Percentiles rank a stretch among this genome's conserved stretches.
These are phyloP conservation scores for Grosmannia penicillata DNA, from an alignment of 2,329 filamentous ascomycete species.

Conservation along the genomic window DNA sequence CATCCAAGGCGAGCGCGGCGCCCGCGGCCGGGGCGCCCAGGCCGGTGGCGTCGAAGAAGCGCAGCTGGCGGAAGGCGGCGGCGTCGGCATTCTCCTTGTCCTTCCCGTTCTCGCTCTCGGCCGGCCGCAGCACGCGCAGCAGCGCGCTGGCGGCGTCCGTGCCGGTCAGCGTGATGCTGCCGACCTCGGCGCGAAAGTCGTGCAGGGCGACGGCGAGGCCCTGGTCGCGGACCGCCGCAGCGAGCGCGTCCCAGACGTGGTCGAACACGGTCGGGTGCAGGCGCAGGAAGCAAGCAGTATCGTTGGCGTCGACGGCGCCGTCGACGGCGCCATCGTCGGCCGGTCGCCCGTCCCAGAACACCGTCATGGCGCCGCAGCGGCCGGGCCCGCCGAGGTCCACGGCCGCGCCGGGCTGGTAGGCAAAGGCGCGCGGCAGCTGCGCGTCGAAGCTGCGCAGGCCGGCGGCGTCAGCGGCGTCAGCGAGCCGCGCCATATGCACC, in stretches of 20 bases:
- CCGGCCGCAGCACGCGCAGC: slow-evolving; percentile 47
- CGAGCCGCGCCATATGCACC: too few relatives aligned
- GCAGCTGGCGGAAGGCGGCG: slow-evolving; percentile 31
- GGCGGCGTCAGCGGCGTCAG: too few relatives aligned
- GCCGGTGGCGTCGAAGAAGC: slow-evolving; percentile 50
- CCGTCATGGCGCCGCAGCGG: slow-evolving; percentile 8
- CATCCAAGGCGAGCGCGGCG: slow-evolving; percentile 55
- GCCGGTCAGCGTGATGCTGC: slow-evolving; percentile 41
- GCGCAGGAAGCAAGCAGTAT: slow-evolving; percentile 4
- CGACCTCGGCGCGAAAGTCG: slow-evolving; percentile 54
- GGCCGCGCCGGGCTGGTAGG: slow-evolving; percentile 5
- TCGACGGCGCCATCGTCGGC: too few relatives aligned
- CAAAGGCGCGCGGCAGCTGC: slow-evolving; percentile 8
- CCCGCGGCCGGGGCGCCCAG: slow-evolving; percentile 55
- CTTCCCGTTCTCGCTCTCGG: slow-evolving; percentile 16
- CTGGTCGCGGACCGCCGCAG: slow-evolving; percentile 40
- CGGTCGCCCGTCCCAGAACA: too few relatives aligned
- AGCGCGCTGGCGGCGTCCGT: slow-evolving; percentile 71
- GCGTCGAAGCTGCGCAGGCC: slow-evolving; percentile 7
- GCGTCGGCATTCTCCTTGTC: slow-evolving; percentile 22
- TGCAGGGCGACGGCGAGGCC: slow-evolving; percentile 48
- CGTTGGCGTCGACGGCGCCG: background rate
- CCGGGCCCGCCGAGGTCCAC: slow-evolving; percentile 5
- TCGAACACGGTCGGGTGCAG: slow-evolving; percentile 72
- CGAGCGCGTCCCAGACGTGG: slow-evolving; percentile 50